These are phyloP conservation scores for Penstemon newberryi DNA, from an alignment of 257 asterid species.

Conservation along the genomic window DNA sequence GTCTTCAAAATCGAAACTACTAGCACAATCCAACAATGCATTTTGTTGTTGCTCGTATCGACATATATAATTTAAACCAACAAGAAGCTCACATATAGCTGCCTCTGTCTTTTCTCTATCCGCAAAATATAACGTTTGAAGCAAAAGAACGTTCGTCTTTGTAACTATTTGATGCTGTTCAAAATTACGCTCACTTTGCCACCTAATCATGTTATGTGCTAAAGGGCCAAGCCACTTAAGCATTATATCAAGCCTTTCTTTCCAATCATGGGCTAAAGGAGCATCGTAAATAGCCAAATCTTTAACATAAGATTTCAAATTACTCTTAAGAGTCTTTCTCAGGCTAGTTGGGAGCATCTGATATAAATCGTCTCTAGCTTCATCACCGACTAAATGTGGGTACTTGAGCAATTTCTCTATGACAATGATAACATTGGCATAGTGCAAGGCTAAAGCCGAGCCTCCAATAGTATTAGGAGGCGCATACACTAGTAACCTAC, in stretches of 20 bases:
- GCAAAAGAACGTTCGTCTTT: slow-evolving; percentile 73
- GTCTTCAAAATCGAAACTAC: slow-evolving; percentile 84
- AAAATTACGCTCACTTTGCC: slow-evolving; percentile 90
- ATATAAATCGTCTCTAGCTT: slow-evolving; percentile 86
- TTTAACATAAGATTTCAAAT: slow-evolving; percentile 55
- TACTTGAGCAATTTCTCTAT: slow-evolving; percentile 74
- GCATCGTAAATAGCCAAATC: slow-evolving; percentile 77
- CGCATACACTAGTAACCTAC: slow-evolving; percentile 43
- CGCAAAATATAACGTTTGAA: slow-evolving; percentile 82
- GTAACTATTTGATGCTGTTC: slow-evolving; percentile 86
- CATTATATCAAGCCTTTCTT: slow-evolving; percentile 54
- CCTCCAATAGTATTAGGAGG: slow-evolving; percentile 81
- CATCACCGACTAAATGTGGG: slow-evolving; percentile 92
- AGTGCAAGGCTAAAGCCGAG: slow-evolving; percentile 81
- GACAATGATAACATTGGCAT: slow-evolving; percentile 79
- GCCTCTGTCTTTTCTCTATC: slow-evolving; percentile 74
- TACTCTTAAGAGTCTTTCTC: slow-evolving; percentile 56
- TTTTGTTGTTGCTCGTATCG: slow-evolving; percentile 89
- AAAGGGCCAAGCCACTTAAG: slow-evolving; percentile 77
- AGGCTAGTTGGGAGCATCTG: slow-evolving; percentile 92
- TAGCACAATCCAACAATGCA: slow-evolving; percentile 84
- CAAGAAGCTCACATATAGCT: slow-evolving; percentile 71
- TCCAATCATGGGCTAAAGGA: slow-evolving; percentile 88
- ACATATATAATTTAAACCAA: slow-evolving; percentile 82
- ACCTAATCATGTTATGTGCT: slow-evolving; percentile 88